Evolutionary conservation across 2,329 filamentous ascomycete species (phyloP).

Genomic region (Penicillium sclerotigenum): DNA sequence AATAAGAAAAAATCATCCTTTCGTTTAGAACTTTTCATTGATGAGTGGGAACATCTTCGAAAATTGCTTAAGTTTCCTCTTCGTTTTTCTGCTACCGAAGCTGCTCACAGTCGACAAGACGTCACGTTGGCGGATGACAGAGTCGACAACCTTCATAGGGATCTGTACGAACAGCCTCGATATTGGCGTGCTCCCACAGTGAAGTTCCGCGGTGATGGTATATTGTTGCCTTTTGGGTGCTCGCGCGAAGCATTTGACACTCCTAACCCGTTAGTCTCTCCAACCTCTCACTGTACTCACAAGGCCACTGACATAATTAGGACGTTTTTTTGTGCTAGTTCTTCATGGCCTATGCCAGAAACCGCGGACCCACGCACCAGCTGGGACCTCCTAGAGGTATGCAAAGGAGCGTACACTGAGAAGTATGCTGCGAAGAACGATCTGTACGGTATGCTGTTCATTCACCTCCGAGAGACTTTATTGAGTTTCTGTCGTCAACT

Average conservation of each 20-base stretch:
- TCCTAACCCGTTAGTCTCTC: not conserved
- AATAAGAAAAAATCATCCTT: not conserved
- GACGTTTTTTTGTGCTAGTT: not conserved
- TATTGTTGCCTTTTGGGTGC: not conserved
- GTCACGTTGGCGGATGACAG: not conserved
- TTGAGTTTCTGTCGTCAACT: not conserved
- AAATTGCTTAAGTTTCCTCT: not conserved
- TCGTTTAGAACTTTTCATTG: not conserved
- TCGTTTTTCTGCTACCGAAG: not conserved
- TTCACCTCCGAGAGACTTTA: not conserved
- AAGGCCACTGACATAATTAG: not conserved
- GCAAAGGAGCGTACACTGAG: not conserved
- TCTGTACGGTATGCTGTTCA: not conserved
- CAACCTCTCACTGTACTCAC: not conserved
- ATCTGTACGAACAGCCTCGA: not conserved
- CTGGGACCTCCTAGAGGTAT: not conserved
- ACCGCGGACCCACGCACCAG: not conserved
- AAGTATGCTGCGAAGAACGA: not conserved
- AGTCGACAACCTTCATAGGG: not conserved
- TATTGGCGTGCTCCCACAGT: not conserved
- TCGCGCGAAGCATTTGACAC: not conserved
- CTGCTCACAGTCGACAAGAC: not conserved
- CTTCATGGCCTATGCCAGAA: not conserved
- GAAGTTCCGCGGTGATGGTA: not conserved
- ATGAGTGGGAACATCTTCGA: not conserved